Percentiles rank a stretch among this genome's conserved stretches.
These are phyloP conservation scores for Penicillium dipodomyicola DNA, from an alignment of 495 filamentous ascomycete genomes.

Conservation along the genomic window DNA sequence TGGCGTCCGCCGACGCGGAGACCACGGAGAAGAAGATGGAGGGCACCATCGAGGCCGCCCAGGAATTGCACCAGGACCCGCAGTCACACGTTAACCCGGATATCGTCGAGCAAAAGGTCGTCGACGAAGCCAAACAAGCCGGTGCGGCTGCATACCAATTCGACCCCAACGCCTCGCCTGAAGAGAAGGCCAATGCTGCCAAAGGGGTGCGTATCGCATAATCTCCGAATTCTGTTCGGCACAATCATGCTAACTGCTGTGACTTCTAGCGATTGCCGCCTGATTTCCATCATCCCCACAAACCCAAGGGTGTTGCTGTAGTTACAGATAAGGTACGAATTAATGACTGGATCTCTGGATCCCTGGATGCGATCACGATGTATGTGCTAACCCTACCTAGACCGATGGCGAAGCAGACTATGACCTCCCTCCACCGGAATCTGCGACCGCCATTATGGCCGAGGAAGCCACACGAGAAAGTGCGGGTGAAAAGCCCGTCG, in stretches of 20 bases:
- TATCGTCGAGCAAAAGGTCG: constrained; percentile 64
- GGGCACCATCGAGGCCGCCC: constrained; percentile 63
- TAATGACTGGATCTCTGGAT: not conserved
- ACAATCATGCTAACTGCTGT: constrained; percentile 19
- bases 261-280: constrained; percentile 53
- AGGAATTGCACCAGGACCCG: constrained; percentile 60
- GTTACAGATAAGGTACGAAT: constrained; percentile 65
- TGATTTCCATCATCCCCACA: constrained; percentile 61
- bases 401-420: constrained; percentile 69
- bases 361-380: not conserved
- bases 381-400: constrained; percentile 26
- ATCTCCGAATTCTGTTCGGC: not conserved
- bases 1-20: constrained; percentile 40
- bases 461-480: constrained; percentile 46
- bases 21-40: constrained; percentile 71
- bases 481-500: constrained; percentile 37
- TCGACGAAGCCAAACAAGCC: constrained; percentile 71
- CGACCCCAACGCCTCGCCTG: constrained; percentile 78
- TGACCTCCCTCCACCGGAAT: constrained; percentile 73
- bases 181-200: constrained; percentile 78
- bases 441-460: constrained; percentile 58
- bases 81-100: constrained; percentile 65
- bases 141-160: constrained; percentile 81
- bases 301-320: constrained; percentile 65
- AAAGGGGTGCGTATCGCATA: constrained; percentile 60